Evolutionary conservation across 2,329 filamentous ascomycete genomes (phyloP), one percentile per base, ranked within the genome.

Genomic region (Pezicula neosporulosa): DNA sequence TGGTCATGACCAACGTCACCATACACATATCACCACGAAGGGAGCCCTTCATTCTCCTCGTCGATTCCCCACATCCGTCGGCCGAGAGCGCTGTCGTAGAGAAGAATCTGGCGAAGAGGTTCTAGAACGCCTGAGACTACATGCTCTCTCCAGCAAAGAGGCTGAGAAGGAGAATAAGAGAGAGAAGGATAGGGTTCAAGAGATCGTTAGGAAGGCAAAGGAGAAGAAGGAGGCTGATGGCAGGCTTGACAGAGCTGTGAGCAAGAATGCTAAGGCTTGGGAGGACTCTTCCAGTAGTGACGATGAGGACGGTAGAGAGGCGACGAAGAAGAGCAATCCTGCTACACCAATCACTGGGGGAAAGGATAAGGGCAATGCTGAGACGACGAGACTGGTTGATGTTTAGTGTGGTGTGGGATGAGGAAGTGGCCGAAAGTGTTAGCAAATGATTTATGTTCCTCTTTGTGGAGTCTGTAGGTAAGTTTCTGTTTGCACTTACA

Each of bases 351-450:
- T 27, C 16, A 42, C 8, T 16, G 21, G 28, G 33, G 39, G 10
- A 53, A 49, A 42, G 30, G 18, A 24, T n/a, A 37, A 35, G 21
- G 36, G 48, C 36, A 13, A 28, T 30, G 44, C 41, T 28, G 47
- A 47, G 30, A 48, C 50, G 16, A 60, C 50, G 16, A 60, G 58
- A 39, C 44, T 63, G 48, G 56, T 63, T 42, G 60, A 63, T 56
- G 54, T 63, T 49, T 62, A 41, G 55, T 33, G 24, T 13, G 19
- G 37, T 13, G n/a, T 2, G 15, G 44, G 28, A 47, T 10, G 16
- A 37, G 16, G 28, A 6, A 13, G 15, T 6, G 18, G 27, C 4
- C 6, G 24, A 6, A 24, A 24, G 7, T 24, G 24, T 24, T 24
- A 24, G 24, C 3, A 24, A 24, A 24, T 24, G 24, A 24, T 24